Percentiles rank a stretch among this genome's conserved stretches.
These are phyloP conservation scores for Helichrysum umbraculigerum DNA, from an alignment of 129 eudicot genomes.

Conservation along the genomic window DNA sequence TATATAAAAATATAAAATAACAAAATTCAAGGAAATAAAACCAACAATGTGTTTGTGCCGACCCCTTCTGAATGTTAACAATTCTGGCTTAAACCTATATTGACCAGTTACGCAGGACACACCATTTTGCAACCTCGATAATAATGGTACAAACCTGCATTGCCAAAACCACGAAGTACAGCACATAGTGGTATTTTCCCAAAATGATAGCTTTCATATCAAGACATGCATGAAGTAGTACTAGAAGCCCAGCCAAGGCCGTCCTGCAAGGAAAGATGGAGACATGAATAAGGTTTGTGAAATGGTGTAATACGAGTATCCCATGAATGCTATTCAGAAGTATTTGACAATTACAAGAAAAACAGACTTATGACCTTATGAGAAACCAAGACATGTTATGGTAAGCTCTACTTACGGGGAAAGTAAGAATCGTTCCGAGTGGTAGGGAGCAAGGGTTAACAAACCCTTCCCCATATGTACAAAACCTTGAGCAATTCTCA, in stretches of 20 bases:
- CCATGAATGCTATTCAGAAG: not conserved
- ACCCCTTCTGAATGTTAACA: too few species aligned
- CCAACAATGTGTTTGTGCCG: too few species aligned
- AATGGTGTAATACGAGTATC: too few species aligned
- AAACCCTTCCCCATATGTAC: slow-evolving; percentile 96
- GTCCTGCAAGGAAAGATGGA: slow-evolving; percentile 47
- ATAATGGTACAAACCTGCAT: slow-evolving; percentile 63
- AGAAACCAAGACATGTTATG: not conserved
- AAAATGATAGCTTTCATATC: slow-evolving; percentile 85
- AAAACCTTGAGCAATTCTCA: slow-evolving; percentile 96
- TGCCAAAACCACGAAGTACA: slow-evolving; percentile 87
- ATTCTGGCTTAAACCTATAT: too few species aligned
- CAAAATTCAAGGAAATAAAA: too few species aligned
- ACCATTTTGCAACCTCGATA: not conserved
- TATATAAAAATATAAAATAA: too few species aligned
- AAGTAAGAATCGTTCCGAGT: slow-evolving; percentile 82
- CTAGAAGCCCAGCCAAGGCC: slow-evolving; percentile 82
- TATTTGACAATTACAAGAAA: too few species aligned
- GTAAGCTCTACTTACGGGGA: slow-evolving; percentile 72
- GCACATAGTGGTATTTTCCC: slow-evolving; percentile 87
- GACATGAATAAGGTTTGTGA: not conserved
- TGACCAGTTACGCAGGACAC: too few species aligned
- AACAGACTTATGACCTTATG: not conserved
- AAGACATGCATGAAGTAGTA: slow-evolving; percentile 77
- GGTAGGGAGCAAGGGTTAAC: slow-evolving; percentile 88